Conservation (phyloP, 495 filamentous ascomycete species). For the Penicillium steckii region DNA sequence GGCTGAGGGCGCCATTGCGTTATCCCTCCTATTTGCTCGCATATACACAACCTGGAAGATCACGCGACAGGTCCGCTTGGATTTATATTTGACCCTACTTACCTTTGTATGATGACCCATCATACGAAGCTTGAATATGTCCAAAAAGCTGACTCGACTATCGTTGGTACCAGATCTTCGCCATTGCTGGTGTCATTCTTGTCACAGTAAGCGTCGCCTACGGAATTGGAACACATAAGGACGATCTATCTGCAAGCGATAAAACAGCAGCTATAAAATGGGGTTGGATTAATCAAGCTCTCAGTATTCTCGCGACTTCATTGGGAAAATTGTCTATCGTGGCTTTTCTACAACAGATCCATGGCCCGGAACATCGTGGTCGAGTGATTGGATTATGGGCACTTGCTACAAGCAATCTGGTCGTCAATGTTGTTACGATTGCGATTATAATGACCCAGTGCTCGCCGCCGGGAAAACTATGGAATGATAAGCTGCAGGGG, state of each 20-base stretch:
- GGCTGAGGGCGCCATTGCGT: slow-evolving; percentile 7
- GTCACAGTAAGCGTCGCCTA: slow-evolving; percentile 16
- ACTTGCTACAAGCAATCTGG: slow-evolving; percentile 5
- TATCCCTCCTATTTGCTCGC: slow-evolving; percentile 7
- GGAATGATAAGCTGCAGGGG: slow-evolving; percentile 3
- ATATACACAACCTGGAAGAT: slow-evolving; percentile 16
- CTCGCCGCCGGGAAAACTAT: slow-evolving; percentile 5
- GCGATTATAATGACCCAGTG: slow-evolving; percentile 14
- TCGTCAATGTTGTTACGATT: slow-evolving; percentile 13
- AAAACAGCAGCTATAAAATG: slow-evolving; percentile 21
- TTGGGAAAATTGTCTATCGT: slow-evolving; percentile 12
- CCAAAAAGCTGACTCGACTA: background rate
- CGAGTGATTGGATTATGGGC: slow-evolving; percentile 8
- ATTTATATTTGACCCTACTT: slow-evolving; percentile 10
- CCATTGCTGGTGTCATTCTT: slow-evolving; percentile 10
- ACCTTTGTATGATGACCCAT: slow-evolving; percentile 9
- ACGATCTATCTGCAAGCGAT: slow-evolving; percentile 13
- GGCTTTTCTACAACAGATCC: slow-evolving; percentile 16
- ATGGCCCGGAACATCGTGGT: slow-evolving; percentile 11
- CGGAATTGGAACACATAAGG: slow-evolving; percentile 29
- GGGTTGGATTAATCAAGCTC: slow-evolving; percentile 32
- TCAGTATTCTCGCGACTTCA: slow-evolving; percentile 19
- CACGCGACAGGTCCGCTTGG: slow-evolving; percentile 10
- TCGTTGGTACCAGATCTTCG: background rate
- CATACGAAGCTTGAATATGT: background rate